Evolutionary conservation across 179 eudicot species (phyloP).

Genomic region (Drosera spatulata): DNA sequence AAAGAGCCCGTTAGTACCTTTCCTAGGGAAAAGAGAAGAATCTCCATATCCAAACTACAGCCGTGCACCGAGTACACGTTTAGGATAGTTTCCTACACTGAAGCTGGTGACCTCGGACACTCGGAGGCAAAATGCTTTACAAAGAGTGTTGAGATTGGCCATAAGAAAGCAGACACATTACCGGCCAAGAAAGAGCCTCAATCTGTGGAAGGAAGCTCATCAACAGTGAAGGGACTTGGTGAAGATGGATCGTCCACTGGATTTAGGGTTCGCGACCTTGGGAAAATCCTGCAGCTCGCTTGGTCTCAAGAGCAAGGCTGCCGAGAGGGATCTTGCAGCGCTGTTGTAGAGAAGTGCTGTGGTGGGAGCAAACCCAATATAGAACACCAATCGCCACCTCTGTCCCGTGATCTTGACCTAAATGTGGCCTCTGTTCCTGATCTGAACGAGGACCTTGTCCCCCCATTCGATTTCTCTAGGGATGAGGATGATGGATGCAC

Average conservation of each 20-base stretch:
- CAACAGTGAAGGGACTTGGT: slow-evolving; percentile 17
- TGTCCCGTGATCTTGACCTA: slow-evolving; percentile 58
- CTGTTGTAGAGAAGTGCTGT: slow-evolving; percentile 21
- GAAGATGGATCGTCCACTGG: slow-evolving; percentile 35
- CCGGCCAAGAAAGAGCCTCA: slow-evolving; percentile 22
- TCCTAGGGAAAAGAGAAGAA: slow-evolving; percentile 49
- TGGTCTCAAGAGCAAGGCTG: slow-evolving; percentile 47
- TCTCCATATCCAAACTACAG: slow-evolving; percentile 49
- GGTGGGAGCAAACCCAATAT: slow-evolving; percentile 10
- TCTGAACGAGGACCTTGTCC: slow-evolving; percentile 63
- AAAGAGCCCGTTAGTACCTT: slow-evolving; percentile 52
- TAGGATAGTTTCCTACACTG: slow-evolving; percentile 57
- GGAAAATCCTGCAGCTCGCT: slow-evolving; percentile 42
- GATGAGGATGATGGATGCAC: slow-evolving; percentile 54
- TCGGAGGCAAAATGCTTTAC: slow-evolving; percentile 86
- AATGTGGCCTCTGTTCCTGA: slow-evolving; percentile 80
- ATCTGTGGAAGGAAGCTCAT: slow-evolving; percentile 23
- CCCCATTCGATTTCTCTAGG: slow-evolving; percentile 61
- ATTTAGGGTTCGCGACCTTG: slow-evolving; percentile 61
- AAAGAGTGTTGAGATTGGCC: slow-evolving; percentile 48
- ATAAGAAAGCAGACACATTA: slow-evolving; percentile 19
- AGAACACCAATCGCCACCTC: slow-evolving; percentile 17
- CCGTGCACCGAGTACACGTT: slow-evolving; percentile 91
- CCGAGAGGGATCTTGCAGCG: slow-evolving; percentile 33
- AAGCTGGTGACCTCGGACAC: slow-evolving; percentile 72